phyloP scores from a whole-genome alignment of 2,329 filamentous ascomycete genomes.

The Aureobasidium namibiae region DNA sequence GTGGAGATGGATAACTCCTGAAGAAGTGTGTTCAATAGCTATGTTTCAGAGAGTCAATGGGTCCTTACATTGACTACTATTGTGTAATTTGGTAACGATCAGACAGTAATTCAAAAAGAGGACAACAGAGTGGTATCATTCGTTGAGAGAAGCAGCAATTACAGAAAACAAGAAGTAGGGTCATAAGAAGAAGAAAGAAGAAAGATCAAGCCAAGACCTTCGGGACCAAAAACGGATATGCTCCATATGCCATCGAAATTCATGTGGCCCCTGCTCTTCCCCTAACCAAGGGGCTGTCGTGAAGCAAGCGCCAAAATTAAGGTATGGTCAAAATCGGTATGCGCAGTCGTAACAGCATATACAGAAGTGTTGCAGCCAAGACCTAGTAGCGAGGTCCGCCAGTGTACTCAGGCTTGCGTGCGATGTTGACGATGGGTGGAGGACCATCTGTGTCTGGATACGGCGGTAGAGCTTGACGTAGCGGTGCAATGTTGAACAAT shows the following conservation, averaged over 20 bases:
- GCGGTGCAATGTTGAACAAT: not conserved
- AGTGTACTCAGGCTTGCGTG: constrained; percentile 65
- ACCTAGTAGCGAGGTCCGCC: not conserved
- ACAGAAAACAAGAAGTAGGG: not conserved
- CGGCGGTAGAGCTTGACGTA: constrained; percentile 43
- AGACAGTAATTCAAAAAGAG: not conserved
- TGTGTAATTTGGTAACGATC: not conserved
- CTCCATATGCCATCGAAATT: not conserved
- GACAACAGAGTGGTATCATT: constrained; percentile 8
- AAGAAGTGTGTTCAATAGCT: too few relatives aligned
- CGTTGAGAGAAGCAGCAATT: not conserved
- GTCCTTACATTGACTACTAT: not conserved
- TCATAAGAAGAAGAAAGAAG: not conserved
- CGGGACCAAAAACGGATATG: not conserved
- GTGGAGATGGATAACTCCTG: too few relatives aligned
- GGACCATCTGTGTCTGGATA: constrained; percentile 76
- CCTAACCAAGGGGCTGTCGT: not conserved
- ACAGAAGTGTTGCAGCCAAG: not conserved
- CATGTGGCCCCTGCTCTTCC: not conserved
- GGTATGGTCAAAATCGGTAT: not conserved
- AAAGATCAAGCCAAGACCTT: not conserved
- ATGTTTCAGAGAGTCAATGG: not conserved
- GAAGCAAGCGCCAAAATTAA: not conserved
- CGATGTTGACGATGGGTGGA: constrained; percentile 77
- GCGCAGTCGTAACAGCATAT: not conserved